Conservation (phyloP, 2,329 filamentous ascomycete species). For the Juglanconis oblonga region DNA sequence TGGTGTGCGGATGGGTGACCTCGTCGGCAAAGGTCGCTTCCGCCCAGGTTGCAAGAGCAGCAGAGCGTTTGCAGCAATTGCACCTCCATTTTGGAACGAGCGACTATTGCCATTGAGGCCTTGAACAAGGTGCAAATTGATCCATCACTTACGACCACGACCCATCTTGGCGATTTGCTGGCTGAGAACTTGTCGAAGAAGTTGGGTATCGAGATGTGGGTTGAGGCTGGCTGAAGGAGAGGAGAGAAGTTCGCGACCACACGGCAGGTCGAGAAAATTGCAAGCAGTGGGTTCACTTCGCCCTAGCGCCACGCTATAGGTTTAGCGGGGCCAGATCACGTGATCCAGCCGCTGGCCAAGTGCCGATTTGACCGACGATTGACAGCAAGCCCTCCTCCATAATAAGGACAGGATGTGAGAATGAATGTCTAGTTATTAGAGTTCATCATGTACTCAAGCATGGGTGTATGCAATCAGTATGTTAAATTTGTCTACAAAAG, state of each 20-base stretch:
- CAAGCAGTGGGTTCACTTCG: constrained; percentile 15
- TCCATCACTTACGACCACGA: constrained; percentile 20
- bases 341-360: neutral
- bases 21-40: neutral
- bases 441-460: too few species aligned
- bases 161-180: constrained; percentile 19
- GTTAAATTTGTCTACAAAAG: too few species aligned
- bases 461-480: neutral
- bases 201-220: constrained; percentile 11
- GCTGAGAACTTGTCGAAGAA: neutral
- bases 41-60: neutral
- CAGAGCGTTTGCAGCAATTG: neutral
- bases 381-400: too few species aligned
- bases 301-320: constrained; percentile 2
- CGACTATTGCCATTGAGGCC: neutral
- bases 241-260: constrained; percentile 5
- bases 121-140: neutral
- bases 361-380: too few species aligned
- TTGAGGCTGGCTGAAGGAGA: constrained; percentile 9
- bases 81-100: neutral
- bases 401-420: too few species aligned
- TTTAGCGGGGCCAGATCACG: neutral
- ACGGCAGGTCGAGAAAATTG: constrained; percentile 8
- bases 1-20: neutral
- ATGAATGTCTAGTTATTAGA: too few species aligned